A percentile compares a stretch with the other conserved stretches of the same genome.
Evolutionary conservation across 2,329 filamentous ascomycete species (phyloP).

Genomic region (Ceratocystis harringtonii): DNA sequence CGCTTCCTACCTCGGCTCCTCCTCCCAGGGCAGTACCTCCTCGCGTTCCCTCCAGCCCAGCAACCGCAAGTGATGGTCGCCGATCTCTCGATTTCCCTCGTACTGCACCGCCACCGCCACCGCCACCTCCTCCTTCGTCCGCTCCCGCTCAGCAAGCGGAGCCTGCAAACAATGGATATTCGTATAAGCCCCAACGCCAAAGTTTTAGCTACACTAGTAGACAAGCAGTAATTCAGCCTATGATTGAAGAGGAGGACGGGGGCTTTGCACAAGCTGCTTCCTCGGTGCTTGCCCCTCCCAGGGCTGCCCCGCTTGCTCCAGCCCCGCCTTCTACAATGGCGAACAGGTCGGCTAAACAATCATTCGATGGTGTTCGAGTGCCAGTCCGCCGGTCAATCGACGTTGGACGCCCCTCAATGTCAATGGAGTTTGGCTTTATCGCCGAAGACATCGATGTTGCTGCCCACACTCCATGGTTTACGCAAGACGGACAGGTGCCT

Average conservation of each 20-base stretch:
- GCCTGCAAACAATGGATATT: conserved; percentile 38
- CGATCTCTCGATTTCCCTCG: conserved; percentile 48
- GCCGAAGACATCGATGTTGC: conserved; percentile 76
- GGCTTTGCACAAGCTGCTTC: conserved; percentile 27
- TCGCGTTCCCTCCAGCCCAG: conserved; percentile 45
- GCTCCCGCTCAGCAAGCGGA: conserved; percentile 18
- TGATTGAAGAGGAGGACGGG: conserved; percentile 33
- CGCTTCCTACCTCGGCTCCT: conserved; percentile 25
- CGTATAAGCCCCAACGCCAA: conserved; percentile 32
- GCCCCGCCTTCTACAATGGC: conserved; percentile 18
- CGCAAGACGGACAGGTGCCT: conserved; percentile 61
- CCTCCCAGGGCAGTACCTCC: conserved; percentile 36
- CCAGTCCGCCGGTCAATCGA: conserved; percentile 52
- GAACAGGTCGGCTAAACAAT: conserved; percentile 34
- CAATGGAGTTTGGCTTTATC: conserved; percentile 67
- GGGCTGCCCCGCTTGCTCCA: conserved; percentile 23
- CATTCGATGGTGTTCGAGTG: conserved; percentile 45
- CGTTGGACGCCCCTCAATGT: conserved; percentile 49
- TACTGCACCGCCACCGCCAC: conserved; percentile 25
- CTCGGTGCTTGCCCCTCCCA: conserved; percentile 9
- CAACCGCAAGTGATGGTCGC: conserved; percentile 34
- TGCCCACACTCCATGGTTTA: conserved; percentile 70
- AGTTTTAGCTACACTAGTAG: conserved; percentile 15
- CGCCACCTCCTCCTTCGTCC: background rate
- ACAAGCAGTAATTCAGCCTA: conserved; percentile 24